Percentiles rank a stretch among this genome's conserved stretches.
Evolutionary conservation across 2,329 filamentous ascomycete species (phyloP).

Genomic region (Beauveria australis): DNA sequence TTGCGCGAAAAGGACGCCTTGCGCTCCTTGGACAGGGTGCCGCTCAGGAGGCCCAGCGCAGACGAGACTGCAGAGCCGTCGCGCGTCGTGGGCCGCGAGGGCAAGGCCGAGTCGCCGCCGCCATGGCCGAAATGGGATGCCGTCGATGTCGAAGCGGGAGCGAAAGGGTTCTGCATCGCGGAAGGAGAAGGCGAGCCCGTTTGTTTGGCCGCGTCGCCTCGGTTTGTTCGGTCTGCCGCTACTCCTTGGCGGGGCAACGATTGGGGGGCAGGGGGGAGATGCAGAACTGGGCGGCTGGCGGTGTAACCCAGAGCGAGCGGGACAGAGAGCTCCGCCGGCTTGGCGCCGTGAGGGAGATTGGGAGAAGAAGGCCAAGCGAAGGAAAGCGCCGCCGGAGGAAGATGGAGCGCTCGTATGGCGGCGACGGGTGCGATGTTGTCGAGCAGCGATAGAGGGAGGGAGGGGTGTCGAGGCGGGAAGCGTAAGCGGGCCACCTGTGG

Average conservation of each 20-base stretch:
- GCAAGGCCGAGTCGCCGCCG: constrained; percentile 22
- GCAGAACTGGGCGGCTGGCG: neutral
- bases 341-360: neutral
- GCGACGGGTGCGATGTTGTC: neutral
- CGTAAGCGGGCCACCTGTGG: neutral
- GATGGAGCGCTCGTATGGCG: neutral
- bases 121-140: constrained; percentile 18
- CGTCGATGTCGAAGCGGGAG: neutral
- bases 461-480: neutral
- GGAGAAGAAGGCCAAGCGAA: neutral
- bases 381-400: neutral
- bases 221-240: neutral
- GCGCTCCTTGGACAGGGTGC: constrained; percentile 32
- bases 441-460: neutral
- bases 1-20: constrained; percentile 47
- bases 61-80: constrained; percentile 19
- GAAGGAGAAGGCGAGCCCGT: neutral
- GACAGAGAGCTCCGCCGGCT: neutral
- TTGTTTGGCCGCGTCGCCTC: neutral
- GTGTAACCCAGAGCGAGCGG: neutral
- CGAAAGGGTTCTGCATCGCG: constrained; percentile 7
- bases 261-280: neutral
- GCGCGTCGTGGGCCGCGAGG: constrained; percentile 28
- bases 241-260: neutral
- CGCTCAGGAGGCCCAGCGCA: neutral